Evolutionary conservation across 768 basidiomycete species (phyloP), one percentile per base, ranked within the genome.

Genomic region (Lentinula sp.): DNA sequence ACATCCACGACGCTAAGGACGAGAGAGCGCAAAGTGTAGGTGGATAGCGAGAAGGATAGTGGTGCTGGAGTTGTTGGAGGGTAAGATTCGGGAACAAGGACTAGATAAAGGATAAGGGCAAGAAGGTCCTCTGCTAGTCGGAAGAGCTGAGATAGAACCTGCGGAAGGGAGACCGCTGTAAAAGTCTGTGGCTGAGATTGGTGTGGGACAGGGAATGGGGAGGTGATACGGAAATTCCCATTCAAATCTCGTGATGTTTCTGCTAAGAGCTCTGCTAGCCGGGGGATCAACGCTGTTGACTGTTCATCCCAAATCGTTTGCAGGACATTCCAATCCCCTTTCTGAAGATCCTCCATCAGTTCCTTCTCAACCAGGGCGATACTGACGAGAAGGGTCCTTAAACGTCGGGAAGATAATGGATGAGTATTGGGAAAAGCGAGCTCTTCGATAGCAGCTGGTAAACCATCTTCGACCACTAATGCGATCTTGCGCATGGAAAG

Each of bases 401-500:
- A 67, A 49, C 81, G 76, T 18, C 79, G 77, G 23, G 78, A 67
- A 0, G 82, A 81, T 57, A 84, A 74, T 36, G 86, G 85, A 15
- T 77, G 77, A 36, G 79, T 75, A 62, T 75, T 78, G 57, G 77
- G 70, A 66, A 77, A 78, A 55, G 77, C 65, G 32, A 91, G 71
- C 66, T 89, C 86, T 51, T 86, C 85, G 12, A 90, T 72, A 1
- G 86, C 88, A 18, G 83, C 82, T 0, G 77, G 66, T 2, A 90
- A 67, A 1, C 90, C 89, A 60, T 88, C 84, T 37, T 90, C 83
- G 0, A 83, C 86, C n/a, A 92, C 82, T 28, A 79, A 72, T 0
- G 89, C 88, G 12, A 85, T 76, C 65, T 85, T 81, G 23, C 81
- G 80, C 68, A 92, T 74, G 7, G 81, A 77, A 32, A 82, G 71